Evolutionary conservation across 768 basidiomycete species (phyloP), one percentile per base, ranked within the genome.

Genomic region (Sporobolomyces pararoseus): DNA sequence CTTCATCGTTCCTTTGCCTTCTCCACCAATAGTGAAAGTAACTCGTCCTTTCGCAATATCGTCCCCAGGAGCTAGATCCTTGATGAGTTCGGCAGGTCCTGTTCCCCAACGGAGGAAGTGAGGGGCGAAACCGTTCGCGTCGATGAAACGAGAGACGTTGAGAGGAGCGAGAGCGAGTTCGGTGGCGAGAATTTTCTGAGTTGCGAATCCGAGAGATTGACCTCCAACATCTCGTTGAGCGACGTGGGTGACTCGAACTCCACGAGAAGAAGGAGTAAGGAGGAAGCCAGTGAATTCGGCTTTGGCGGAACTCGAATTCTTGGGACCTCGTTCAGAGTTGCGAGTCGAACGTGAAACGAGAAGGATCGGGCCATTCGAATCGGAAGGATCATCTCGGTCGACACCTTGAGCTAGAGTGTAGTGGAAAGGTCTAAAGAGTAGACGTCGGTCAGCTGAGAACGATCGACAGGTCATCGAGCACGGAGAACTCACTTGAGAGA

Each of bases 161-260:
- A 54, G 51, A 13, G 75, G 71, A 4, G 52, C 58, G 34, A 49
- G 55, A 0, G 71, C 75, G 25, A 67, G 50, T 34, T 65, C 68
- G 25, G 61, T 47, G 27, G 54, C 14, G n/a, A 73, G 68, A 49
- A 75, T 66, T 32, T 69, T 65, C 37, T 61, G 32, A n/a, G 70
- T 49, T 21, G 68, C 57, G 31, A 69, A 49, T 19, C 60, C 53
- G 31, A 73, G 49, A 17, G 17, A 12, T 14, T 55, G 25, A 0
- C 21, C 12, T 14, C 47, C 50, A 49, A 60, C 12, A n/a, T 46
- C 51, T 44, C 54, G 39, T 17, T 65, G 62, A 7, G 59, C 16
- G 58, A 65, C 23, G 58, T 68, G 71, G 16, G 47, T 51, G 57
- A 65, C 21, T 37, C 57, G 29, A 39, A 63, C 60, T 31, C 61